phyloP scores from a whole-genome alignment of 305 asterid genomes.

The Plantago coronopus region DNA sequence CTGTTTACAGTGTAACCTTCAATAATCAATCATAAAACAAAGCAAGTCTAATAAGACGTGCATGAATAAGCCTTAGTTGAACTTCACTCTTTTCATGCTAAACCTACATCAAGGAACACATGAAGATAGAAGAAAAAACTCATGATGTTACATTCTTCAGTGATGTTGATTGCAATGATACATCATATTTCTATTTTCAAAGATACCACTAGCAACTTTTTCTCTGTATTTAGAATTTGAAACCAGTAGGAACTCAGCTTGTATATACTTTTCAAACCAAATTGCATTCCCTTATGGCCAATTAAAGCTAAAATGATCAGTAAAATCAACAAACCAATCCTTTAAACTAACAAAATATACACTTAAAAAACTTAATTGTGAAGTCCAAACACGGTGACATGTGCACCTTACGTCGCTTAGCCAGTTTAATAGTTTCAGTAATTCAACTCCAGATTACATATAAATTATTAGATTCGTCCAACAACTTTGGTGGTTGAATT shows the following conservation, averaged over 20 bases:
- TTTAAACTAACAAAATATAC: background rate
- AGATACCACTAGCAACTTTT: background rate
- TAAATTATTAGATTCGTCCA: background rate
- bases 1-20: background rate
- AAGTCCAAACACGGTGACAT: background rate
- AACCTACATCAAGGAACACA: background rate
- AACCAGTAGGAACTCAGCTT: background rate
- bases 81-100: background rate
- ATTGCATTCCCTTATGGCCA: background rate
- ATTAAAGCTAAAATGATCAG: background rate
- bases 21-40: background rate
- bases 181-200: background rate
- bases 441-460: background rate
- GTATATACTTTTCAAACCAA: background rate
- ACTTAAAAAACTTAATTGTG: background rate
- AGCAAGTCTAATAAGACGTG: background rate
- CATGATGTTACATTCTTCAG: background rate
- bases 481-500: background rate
- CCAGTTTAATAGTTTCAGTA: background rate
- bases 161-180: background rate
- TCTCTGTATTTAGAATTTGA: background rate
- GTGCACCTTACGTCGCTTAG: background rate
- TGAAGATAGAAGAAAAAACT: background rate
- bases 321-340: background rate
- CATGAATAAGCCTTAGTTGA: too few relatives aligned